Base-by-base conservation (phyloP, 768 basidiomycete genomes). In the Hebeloma cylindrosporum region DNA sequence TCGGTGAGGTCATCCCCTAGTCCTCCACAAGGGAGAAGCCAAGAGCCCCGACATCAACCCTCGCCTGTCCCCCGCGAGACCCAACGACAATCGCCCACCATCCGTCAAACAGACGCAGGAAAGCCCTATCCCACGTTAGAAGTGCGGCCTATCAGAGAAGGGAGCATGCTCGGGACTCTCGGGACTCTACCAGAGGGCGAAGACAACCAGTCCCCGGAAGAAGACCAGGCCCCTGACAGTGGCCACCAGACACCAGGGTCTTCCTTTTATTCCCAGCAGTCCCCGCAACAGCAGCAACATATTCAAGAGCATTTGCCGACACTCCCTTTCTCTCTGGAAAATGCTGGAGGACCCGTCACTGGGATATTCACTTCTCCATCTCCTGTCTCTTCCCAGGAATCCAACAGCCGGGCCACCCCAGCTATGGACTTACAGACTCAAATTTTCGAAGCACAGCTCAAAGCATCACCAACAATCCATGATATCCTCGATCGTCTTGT, bases 311-410 rank as follows among this genome's bases (percentile, higher is more conserved):
- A 47, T 16, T 34, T 48, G 4, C 25, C 51, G 5, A 39, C 47
- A 16, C 41, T 44, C 22, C 51, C 51, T 13, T 44, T 43, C 21
- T 35, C 38, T 4, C 33, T 51, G n/a, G 34, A 41, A 5, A 44
- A 41, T 25, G 28, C 21, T 14, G 50, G 44, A 8, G 43, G 41
- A 23, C 34, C 54, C 10, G 10, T 52, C 5, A 59, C 59, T 26
- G 70, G 60, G 13, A 71, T 72, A 21, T 73, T 78, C 54, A 69
- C 73, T 3, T 85, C 88, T 2, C 73, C 81, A 2, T 91, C 88
- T 2, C 88, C 88, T 5, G 85, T 81, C 14, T 90, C 88, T 6
- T 91, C 88, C 8, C 59, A 85, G 53, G 85, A 82, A 60, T 90
- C 88, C 8, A 81, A 76, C 40, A 85, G 83, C 53, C 82, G 83